Evolutionary conservation across 208 protist genomes (phyloP), one percentile per base, ranked within the genome.

Genomic region (Acanthamoeba healyi): DNA sequence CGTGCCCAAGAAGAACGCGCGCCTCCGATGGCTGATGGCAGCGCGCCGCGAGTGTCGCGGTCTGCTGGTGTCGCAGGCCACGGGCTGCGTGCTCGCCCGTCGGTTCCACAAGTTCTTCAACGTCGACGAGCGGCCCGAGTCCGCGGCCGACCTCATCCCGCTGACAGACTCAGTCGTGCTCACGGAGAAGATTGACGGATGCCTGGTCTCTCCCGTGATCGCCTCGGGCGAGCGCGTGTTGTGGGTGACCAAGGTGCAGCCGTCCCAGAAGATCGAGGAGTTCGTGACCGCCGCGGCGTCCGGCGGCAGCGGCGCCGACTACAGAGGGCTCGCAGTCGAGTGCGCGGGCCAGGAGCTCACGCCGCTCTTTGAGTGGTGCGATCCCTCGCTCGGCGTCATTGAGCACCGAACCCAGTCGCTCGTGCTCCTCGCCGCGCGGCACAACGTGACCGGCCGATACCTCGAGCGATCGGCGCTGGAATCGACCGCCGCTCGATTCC

Each of bases 61-160:
- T 19, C 72, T 95, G 2, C 46, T 95, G 26, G 79, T 95, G 36
- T 65, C 54, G 36, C 56, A 40, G 29, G 26, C 5, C 15, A 89
- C 86, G 2, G 94, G 94, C 19, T 5, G 14, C 22, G 94, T 95
- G 42, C 56, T 95, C 32, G 94, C 94, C 19, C 86, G 94, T 7
- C 70, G 94, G n/a, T 94, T 91, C 77, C 94, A 95, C 89, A 95
- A 95, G 46, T 95, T 95, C 94, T 95, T 94, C 74, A 95, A 95
- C 61, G 74, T 95, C 19, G 94, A 94, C 58, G 94, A 95, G 94
- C 15, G 40, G 19, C n/a, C 86, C 17, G 94, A 95, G 49, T 44
- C 88, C 36, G 49, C 46, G 2, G 54, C 63, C 40, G 58, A 49
- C 6, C 14, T 42, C 38, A 34, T 93, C 63, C 14, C 44, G 19